These are phyloP conservation scores for Candida michaelii DNA, from an alignment of 805 yeast species.

Conservation along the genomic window DNA sequence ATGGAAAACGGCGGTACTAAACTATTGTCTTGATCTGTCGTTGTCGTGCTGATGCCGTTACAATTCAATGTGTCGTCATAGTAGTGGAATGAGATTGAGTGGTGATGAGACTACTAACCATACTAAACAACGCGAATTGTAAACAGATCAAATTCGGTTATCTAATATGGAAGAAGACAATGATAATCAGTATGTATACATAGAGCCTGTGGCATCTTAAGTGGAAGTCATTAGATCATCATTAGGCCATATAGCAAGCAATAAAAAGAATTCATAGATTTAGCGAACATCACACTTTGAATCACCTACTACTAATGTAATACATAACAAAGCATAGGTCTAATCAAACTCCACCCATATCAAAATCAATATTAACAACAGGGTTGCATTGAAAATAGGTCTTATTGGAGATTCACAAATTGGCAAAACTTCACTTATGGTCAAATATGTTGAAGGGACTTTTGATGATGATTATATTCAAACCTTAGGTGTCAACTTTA, in stretches of 20 bases:
- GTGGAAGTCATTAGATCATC: too few relatives aligned
- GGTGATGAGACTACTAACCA: too few relatives aligned
- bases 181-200: slow-evolving; percentile 18
- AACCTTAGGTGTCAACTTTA: slow-evolving; percentile 91
- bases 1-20: too few relatives aligned
- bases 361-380: slow-evolving; percentile 24
- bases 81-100: neutral
- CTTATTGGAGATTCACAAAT: slow-evolving; percentile 94
- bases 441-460: slow-evolving; percentile 92
- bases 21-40: too few relatives aligned
- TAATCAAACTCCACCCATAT: neutral
- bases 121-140: slow-evolving; percentile 4
- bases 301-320: too few relatives aligned
- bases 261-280: too few relatives aligned
- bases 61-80: too few relatives aligned
- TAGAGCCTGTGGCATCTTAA: neutral
- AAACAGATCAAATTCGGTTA: slow-evolving; percentile 1
- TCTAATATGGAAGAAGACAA: slow-evolving; percentile 13
- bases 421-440: slow-evolving; percentile 96
- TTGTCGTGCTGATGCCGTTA: too few relatives aligned
- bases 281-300: too few relatives aligned
- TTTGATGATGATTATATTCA: slow-evolving; percentile 91
- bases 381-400: slow-evolving; percentile 81
- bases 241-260: too few relatives aligned
- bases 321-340: neutral